Evolutionary conservation across 306 rosid species (phyloP), one percentile per base, ranked within the genome.

Genomic region (Prunus padus): DNA sequence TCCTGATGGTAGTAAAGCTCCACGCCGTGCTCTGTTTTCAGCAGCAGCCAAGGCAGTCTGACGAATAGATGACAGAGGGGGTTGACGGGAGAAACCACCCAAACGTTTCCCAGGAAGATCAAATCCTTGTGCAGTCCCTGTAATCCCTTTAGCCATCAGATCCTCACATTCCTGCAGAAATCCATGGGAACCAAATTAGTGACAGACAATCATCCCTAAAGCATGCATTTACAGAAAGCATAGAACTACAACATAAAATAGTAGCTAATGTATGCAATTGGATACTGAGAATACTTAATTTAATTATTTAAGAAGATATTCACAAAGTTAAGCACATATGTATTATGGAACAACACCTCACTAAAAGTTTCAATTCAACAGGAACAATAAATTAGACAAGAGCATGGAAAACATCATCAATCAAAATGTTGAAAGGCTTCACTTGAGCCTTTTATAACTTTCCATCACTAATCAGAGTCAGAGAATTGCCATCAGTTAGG

Each of bases 131-230:
- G 86, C 88, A 8, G 82, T 85, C 59, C 88, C 84, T 0, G 69
- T 74, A 67, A 83, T 88, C 72, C 86, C 92, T 77, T 88, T 83
- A 23, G 77, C 78, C 84, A 85, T 81, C 79, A 85, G 75, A 44
- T 85, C 86, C 46, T 85, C 89, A 77, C 92, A 85, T 79, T 85
- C 92, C 92, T 88, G 75, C 63, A 88, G 23, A 28, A 50, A 75
- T 30, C 42, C 28, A 12, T 4, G 19, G 37, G 50, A 37, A 71
- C 55, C 25, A 56, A 55, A 45, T 55, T 18, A 56, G 67, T 13
- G 42, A 40, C 49, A 2, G 69, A 8, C 22, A 13, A 33, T 13
- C 52, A 22, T 71, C 50, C 51, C 51, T 11, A 33, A 5, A 71
- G 50, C 20, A 31, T 5, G 11, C 63, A 14, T 71, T 18, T 14